Evolutionary conservation across 495 filamentous ascomycete genomes (phyloP).

Genomic region (Podospora pseudoanserina): DNA sequence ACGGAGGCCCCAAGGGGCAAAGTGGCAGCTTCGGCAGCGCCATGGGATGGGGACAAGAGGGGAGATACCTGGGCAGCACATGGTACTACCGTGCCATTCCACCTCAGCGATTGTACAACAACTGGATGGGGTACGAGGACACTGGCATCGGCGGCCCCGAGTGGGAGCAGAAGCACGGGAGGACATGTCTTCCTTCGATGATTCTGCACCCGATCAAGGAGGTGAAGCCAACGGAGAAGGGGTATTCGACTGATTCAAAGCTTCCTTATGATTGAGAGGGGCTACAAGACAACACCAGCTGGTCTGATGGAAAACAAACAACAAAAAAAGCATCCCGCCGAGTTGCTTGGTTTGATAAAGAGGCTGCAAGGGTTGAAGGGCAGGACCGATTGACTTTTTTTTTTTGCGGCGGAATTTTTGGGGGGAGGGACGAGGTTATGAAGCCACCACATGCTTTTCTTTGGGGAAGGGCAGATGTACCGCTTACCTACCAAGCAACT

Average conservation of each 20-base stretch:
- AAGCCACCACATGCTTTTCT: background rate
- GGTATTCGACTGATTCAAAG: slow-evolving; percentile 31
- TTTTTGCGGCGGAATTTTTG: background rate
- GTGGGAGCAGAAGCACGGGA: slow-evolving; percentile 51
- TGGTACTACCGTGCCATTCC: slow-evolving; percentile 57
- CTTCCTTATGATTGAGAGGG: slow-evolving; percentile 23
- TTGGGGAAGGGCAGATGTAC: background rate
- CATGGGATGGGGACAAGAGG: slow-evolving; percentile 51
- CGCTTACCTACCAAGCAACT: no score
- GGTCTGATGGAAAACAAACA: background rate
- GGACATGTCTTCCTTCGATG: slow-evolving; percentile 54
- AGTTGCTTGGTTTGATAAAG: background rate
- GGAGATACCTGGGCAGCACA: slow-evolving; percentile 53
- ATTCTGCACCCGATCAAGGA: slow-evolving; percentile 55
- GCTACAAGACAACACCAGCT: background rate
- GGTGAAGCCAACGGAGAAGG: slow-evolving; percentile 40
- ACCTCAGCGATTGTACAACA: slow-evolving; percentile 55
- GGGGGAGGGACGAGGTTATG: background rate
- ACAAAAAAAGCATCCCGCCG: background rate
- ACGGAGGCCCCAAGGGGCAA: slow-evolving; percentile 50
- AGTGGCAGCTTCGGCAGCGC: slow-evolving; percentile 46
- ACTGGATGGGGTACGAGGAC: slow-evolving; percentile 59
- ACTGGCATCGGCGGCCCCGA: slow-evolving; percentile 46
- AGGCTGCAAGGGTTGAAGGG: background rate
- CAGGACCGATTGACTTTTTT: background rate